Evolutionary conservation across 495 filamentous ascomycete genomes (phyloP).

Genomic region (Neurospora sp.): DNA sequence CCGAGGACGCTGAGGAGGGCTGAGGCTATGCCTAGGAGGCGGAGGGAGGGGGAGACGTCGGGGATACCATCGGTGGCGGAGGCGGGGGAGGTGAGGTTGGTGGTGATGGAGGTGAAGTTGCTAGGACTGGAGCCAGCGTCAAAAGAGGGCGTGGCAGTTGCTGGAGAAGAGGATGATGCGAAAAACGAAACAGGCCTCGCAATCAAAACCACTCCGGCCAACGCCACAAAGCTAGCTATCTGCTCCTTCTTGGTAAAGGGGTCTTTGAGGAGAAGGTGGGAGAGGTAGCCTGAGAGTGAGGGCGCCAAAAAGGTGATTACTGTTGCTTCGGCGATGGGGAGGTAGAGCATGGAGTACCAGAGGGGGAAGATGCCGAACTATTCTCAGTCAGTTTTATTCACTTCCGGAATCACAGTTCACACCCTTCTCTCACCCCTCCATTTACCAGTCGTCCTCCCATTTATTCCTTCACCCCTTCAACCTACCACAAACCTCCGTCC

Average conservation of each 20-base stretch:
- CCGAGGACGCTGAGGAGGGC: constrained; percentile 77
- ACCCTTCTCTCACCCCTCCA: too few relatives aligned
- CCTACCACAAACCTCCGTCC: too few relatives aligned
- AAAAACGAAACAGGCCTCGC: constrained; percentile 62
- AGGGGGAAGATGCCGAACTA: constrained; percentile 59
- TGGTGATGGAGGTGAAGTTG: background rate
- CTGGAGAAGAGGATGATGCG: constrained; percentile 11
- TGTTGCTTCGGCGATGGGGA: constrained; percentile 82
- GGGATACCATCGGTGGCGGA: constrained; percentile 3
- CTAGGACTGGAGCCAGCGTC: background rate
- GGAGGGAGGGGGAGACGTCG: constrained; percentile 47
- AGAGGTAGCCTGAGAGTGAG: constrained; percentile 71
- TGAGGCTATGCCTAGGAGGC: constrained; percentile 56
- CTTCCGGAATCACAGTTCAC: background rate
- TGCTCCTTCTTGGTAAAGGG: constrained; percentile 74
- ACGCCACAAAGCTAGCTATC: constrained; percentile 62
- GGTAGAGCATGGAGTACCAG: constrained; percentile 65
- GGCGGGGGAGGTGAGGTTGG: constrained; percentile 12
- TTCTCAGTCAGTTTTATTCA: background rate
- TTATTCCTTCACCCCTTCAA: too few relatives aligned
- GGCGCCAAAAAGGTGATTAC: constrained; percentile 89
- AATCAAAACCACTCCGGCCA: constrained; percentile 77
- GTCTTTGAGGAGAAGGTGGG: constrained; percentile 63
- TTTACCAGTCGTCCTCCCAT: too few relatives aligned
- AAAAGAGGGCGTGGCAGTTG: background rate